A percentile compares a stretch with the other conserved stretches of the same genome.
Evolutionary conservation across 2,329 filamentous ascomycete genomes (phyloP).

Genomic region (Colletotrichum viniferum): DNA sequence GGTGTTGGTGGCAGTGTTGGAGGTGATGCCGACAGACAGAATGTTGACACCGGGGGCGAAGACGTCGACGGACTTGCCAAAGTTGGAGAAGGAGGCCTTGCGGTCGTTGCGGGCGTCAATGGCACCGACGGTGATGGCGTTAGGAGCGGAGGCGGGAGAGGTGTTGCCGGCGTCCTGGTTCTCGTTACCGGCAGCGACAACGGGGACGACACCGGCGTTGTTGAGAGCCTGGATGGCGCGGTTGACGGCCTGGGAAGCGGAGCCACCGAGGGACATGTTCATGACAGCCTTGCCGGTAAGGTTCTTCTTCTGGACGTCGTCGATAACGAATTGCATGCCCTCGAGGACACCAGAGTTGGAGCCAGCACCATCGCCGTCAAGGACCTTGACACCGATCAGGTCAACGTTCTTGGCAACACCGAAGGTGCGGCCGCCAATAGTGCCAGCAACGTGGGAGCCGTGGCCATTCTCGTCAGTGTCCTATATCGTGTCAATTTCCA

Average conservation of each 20-base stretch:
- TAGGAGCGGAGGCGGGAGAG: slow-evolving; percentile 59
- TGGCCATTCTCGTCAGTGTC: slow-evolving; percentile 65
- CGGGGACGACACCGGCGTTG: slow-evolving; percentile 56
- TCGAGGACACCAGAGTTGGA: slow-evolving; percentile 57
- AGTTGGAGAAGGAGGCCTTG: slow-evolving; percentile 63
- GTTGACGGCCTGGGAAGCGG: slow-evolving; percentile 55
- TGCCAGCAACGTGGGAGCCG: slow-evolving; percentile 68
- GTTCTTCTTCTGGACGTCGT: slow-evolving; percentile 46
- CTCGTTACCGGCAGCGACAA: slow-evolving; percentile 67
- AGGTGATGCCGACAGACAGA: slow-evolving; percentile 56
- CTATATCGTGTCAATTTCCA: slow-evolving; percentile 24
- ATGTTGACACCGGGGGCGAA: slow-evolving; percentile 62
- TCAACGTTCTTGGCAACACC: slow-evolving; percentile 65
- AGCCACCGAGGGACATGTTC: slow-evolving; percentile 67
- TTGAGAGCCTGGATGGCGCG: slow-evolving; percentile 55
- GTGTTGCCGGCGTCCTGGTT: slow-evolving; percentile 53
- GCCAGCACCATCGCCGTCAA: slow-evolving; percentile 53
- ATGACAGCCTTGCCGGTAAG: slow-evolving; percentile 60
- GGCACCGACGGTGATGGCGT: slow-evolving; percentile 65
- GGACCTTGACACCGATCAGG: slow-evolving; percentile 65
- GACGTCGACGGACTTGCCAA: slow-evolving; percentile 56
- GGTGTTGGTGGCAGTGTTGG: slow-evolving; percentile 45
- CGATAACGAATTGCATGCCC: slow-evolving; percentile 62
- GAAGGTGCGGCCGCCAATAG: slow-evolving; percentile 63
- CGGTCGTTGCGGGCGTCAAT: slow-evolving; percentile 55